phyloP scores from a whole-genome alignment of 2,329 filamentous ascomycete genomes.

The Aurifilum marmelostoma region DNA sequence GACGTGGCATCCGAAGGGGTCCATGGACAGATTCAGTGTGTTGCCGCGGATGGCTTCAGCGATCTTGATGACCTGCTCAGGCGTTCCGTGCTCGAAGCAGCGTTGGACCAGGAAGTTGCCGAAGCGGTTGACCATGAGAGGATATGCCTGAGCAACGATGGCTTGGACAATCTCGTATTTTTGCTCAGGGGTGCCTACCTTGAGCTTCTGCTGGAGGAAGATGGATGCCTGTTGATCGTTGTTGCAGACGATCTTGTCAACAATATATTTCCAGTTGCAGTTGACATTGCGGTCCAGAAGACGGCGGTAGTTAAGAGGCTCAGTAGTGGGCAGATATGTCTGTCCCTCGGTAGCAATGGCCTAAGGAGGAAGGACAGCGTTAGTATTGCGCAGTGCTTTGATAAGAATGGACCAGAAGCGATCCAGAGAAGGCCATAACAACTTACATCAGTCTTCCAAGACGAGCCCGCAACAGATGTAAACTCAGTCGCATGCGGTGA shows the following conservation, averaged over 20 bases:
- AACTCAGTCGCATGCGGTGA: slow-evolving; percentile 78
- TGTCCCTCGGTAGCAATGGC: slow-evolving; percentile 59
- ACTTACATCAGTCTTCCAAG: slow-evolving; percentile 61
- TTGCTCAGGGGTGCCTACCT: slow-evolving; percentile 91
- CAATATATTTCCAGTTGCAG: slow-evolving; percentile 99
- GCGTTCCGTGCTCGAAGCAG: slow-evolving; percentile 97
- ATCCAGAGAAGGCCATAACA: background rate
- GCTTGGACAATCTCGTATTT: slow-evolving; percentile 97
- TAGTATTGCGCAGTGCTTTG: slow-evolving; percentile 29
- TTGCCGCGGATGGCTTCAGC: slow-evolving; percentile 93
- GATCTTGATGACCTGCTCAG: slow-evolving; percentile 92
- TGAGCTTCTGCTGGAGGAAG: slow-evolving; percentile 98
- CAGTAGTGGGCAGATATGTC: slow-evolving; percentile 83
- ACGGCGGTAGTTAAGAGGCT: slow-evolving; percentile 94
- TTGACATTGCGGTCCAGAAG: slow-evolving; percentile 93
- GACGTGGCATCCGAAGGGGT: slow-evolving; percentile 97
- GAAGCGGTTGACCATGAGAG: slow-evolving; percentile 97
- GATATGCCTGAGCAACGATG: slow-evolving; percentile 92
- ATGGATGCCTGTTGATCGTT: slow-evolving; percentile 99
- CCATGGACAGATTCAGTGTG: slow-evolving; percentile 94
- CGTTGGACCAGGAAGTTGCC: slow-evolving; percentile 98
- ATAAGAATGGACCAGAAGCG: slow-evolving; percentile 19
- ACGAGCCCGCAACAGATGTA: slow-evolving; percentile 53
- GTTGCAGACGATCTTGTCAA: slow-evolving; percentile 99
- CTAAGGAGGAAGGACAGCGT: slow-evolving; percentile 39